Percentiles rank a stretch among this genome's conserved stretches.
Conservation (phyloP, 805 yeast genomes). For the Cyberlindnera xishuangbannaensis region DNA sequence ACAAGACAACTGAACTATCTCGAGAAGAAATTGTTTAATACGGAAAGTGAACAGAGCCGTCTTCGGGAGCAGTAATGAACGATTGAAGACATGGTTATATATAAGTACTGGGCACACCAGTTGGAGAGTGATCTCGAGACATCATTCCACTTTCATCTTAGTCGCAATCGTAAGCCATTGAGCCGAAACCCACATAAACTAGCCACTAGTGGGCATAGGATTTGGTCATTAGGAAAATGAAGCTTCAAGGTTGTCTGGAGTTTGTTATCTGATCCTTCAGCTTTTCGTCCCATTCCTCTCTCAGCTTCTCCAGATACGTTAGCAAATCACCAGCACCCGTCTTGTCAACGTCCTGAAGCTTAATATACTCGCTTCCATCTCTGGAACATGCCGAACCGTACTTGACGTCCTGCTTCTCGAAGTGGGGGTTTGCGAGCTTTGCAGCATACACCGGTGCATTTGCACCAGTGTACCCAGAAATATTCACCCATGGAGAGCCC, state of each 20-base stretch:
- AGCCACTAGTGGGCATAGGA: too few relatives aligned
- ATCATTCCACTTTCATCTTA: too few relatives aligned
- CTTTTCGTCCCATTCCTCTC: constrained; percentile 66
- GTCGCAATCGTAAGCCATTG: too few relatives aligned
- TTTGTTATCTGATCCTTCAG: constrained; percentile 66
- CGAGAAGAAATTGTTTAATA: too few relatives aligned
- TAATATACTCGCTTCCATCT: constrained; percentile 61
- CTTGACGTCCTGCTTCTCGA: constrained; percentile 44
- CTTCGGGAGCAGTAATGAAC: too few relatives aligned
- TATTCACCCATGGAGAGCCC: constrained; percentile 88
- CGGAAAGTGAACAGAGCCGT: too few relatives aligned
- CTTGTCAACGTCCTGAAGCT: constrained; percentile 47
- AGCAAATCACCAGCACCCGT: constrained; percentile 65
- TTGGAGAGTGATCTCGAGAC: too few relatives aligned
- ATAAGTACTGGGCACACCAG: too few relatives aligned
- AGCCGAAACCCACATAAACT: too few relatives aligned
- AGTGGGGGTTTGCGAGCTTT: constrained; percentile 41
- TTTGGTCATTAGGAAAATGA: too few relatives aligned
- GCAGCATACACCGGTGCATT: constrained; percentile 77
- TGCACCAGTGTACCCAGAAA: constrained; percentile 85
- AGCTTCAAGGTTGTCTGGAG: constrained; percentile 15
- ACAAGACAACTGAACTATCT: too few relatives aligned
- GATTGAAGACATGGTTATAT: too few relatives aligned
- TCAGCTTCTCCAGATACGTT: constrained; percentile 52
- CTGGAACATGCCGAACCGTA: constrained; percentile 69